Base-by-base conservation (phyloP, 257 asterid genomes). In the Jaltomata sinuosa region DNA sequence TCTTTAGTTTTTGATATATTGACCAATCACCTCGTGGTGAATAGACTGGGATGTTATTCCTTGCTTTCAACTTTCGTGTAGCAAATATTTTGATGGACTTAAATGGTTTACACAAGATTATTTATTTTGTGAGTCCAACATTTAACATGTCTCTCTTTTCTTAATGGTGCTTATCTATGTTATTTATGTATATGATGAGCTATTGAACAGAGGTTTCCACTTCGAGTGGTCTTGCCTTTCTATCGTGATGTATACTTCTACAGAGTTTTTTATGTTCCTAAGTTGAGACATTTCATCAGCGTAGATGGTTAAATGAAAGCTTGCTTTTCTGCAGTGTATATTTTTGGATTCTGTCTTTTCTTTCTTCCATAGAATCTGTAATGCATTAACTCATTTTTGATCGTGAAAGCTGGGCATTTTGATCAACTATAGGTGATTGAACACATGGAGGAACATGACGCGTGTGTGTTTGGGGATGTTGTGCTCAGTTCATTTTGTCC, bases 381-480 rank as follows among this genome's bases (percentile, higher is more conserved):
- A 57, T 29, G 40, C 79, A 9, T 49, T 49, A 77, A 50, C 59
- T 49, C 82, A 49, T 49, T 40, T 72, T 72, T 47, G 25, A 76
- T 64, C n/a, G 2, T 84, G 25, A 79, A 80, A 79, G 72, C 52
- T 22, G 45, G 12, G 62, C 18, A 42, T 76, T 87, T 50, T 86
- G 83, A 45, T 83, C 81, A 67, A 82, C 45, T 19, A 11, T 54
- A 96, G 99, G 99, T 96, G 85, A 94, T 96, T 83, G 99, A 96
- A 87, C 99, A 96, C 68, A 91, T 96, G 97, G 97, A 93, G 92
- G 99, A 94, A 88, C 90, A 93, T 42, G 95, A 94, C 10, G 99
- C 99, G 11, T 69, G 90, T 86, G 87, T 87, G 74, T 96, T 96
- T 68, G 98, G 99, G 31, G 90, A 96, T 47, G 86, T 93, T 69